Percentiles rank a stretch among this genome's conserved stretches.
Evolutionary conservation across 1,284 basidiomycete genomes (phyloP).

Genomic region (Heimioporus punctisporus): DNA sequence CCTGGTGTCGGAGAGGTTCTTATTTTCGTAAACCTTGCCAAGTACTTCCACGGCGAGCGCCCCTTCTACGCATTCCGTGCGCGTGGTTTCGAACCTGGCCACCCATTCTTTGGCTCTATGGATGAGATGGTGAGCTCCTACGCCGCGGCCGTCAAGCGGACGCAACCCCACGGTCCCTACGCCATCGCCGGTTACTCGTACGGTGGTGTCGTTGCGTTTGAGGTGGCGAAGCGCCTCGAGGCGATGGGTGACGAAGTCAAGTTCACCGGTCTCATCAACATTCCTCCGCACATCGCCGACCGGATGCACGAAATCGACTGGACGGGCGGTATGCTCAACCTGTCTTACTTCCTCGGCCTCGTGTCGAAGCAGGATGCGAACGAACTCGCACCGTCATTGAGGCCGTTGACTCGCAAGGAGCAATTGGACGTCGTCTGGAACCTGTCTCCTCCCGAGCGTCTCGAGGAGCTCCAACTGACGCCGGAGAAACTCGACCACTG

Average conservation of each 20-base stretch:
- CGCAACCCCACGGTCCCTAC: neutral
- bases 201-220: neutral
- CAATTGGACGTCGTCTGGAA: no score
- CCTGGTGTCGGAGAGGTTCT: neutral
- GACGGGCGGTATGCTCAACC: neutral
- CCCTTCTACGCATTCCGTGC: neutral
- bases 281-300: neutral
- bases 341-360: no score
- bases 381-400: no score
- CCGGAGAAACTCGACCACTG: neutral
- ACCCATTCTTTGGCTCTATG: neutral
- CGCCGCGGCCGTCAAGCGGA: neutral
- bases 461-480: neutral
- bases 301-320: neutral
- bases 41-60: neutral
- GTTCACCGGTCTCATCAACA: neutral
- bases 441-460: no score
- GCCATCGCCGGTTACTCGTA: neutral
- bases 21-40: neutral
- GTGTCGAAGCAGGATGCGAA: no score
- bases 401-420: no score
- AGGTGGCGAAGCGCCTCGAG: neutral
- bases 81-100: neutral
- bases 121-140: neutral
- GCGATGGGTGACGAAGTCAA: neutral